These are phyloP conservation scores for Botryosphaeria dothidea DNA, from an alignment of 2,329 filamentous ascomycete species.

Conservation along the genomic window DNA sequence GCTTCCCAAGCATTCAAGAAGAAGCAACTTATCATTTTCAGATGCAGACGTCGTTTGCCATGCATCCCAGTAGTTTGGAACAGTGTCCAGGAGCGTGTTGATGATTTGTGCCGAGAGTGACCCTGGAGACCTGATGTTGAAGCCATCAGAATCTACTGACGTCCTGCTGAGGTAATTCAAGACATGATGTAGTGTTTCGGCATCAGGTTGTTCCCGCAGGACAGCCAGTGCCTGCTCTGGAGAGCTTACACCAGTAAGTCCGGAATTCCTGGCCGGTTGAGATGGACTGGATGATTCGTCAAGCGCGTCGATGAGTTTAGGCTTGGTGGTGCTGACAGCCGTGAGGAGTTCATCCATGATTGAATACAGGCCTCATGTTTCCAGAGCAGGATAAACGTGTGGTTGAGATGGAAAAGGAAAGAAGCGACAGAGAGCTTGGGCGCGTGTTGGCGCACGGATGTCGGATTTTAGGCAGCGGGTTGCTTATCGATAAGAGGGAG, in stretches of 20 bases:
- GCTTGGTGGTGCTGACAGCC: slow-evolving; percentile 39
- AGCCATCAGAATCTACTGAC: slow-evolving; percentile 33
- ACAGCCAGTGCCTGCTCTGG: slow-evolving; percentile 58
- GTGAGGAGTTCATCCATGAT: slow-evolving; percentile 53
- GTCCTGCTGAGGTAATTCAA: slow-evolving; percentile 53
- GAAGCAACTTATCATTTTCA: slow-evolving; percentile 29
- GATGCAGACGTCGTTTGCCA: slow-evolving; percentile 38
- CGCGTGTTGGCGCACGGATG: not conserved
- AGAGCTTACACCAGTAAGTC: slow-evolving; percentile 21
- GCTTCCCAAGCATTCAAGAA: slow-evolving; percentile 69
- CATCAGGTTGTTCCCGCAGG: slow-evolving; percentile 64
- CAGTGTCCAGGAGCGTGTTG: slow-evolving; percentile 71
- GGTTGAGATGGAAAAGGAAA: not conserved
- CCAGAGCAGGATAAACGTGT: not conserved
- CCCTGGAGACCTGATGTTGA: slow-evolving; percentile 63
- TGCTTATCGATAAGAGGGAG: slow-evolving; percentile 18
- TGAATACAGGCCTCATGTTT: not conserved
- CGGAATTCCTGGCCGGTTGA: not conserved
- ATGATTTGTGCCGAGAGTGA: slow-evolving; percentile 74
- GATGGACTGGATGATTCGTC: not conserved
- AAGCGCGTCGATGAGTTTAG: not conserved
- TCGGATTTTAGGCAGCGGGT: not conserved
- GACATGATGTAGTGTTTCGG: slow-evolving; percentile 55
- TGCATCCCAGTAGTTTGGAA: slow-evolving; percentile 79
- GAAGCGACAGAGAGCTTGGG: not conserved